Evolutionary conservation across 805 yeast species (phyloP).

Genomic region (Ogataea haglerorum): DNA sequence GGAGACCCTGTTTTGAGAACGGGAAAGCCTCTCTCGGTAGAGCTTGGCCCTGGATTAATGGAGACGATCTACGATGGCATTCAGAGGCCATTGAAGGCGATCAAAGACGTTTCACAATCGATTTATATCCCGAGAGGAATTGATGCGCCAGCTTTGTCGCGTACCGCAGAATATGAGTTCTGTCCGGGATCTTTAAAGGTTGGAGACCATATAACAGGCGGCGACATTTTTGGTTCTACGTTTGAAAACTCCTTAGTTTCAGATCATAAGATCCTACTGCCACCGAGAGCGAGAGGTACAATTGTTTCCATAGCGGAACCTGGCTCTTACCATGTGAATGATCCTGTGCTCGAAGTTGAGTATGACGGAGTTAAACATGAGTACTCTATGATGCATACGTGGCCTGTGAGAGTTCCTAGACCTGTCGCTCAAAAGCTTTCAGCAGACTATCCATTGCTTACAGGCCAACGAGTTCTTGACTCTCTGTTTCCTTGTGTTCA

Average conservation of each 20-base stretch:
- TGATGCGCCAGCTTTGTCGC: slow-evolving; percentile 90
- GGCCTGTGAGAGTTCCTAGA: slow-evolving; percentile 99
- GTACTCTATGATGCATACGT: slow-evolving; percentile 94
- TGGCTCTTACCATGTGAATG: slow-evolving; percentile 90
- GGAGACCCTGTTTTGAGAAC: slow-evolving; percentile 99
- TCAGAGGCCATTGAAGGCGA: slow-evolving; percentile 96
- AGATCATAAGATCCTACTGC: slow-evolving; percentile 91
- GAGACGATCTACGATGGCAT: slow-evolving; percentile 99
- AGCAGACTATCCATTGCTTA: slow-evolving; percentile 91
- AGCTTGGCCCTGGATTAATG: slow-evolving; percentile 98
- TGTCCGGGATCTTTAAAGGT: slow-evolving; percentile 74
- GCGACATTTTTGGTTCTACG: slow-evolving; percentile 92
- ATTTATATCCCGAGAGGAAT: slow-evolving; percentile 99
- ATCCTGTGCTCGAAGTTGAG: slow-evolving; percentile 87
- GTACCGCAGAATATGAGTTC: slow-evolving; percentile 81
- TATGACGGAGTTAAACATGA: slow-evolving; percentile 80
- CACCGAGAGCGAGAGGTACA: slow-evolving; percentile 99
- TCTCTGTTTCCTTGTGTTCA: slow-evolving; percentile 98
- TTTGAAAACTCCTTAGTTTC: slow-evolving; percentile 90
- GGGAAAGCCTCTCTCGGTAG: slow-evolving; percentile 98
- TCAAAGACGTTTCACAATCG: slow-evolving; percentile 81
- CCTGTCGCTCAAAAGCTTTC: slow-evolving; percentile 93
- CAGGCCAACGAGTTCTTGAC: slow-evolving; percentile 99
- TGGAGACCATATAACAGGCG: slow-evolving; percentile 98
- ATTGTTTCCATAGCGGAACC: slow-evolving; percentile 82